Conservation (phyloP, 2,329 filamentous ascomycete genomes). For the Penicillium sp. region DNA sequence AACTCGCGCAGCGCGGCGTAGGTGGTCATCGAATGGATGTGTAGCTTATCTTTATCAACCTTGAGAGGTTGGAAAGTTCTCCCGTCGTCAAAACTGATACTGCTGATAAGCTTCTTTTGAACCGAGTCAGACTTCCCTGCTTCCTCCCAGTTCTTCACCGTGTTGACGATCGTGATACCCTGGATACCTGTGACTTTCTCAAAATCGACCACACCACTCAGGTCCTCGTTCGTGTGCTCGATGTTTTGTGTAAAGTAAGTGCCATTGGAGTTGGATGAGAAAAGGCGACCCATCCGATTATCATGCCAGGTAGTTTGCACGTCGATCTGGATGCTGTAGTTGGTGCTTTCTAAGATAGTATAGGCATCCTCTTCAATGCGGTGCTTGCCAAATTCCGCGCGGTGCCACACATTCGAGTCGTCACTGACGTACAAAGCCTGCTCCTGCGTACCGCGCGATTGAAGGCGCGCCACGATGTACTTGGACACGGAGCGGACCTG, state of each 20-base stretch:
- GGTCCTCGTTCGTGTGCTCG: slow-evolving; percentile 85
- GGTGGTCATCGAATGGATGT: slow-evolving; percentile 90
- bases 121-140: slow-evolving; percentile 55
- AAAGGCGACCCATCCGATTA: slow-evolving; percentile 78
- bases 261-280: slow-evolving; percentile 96
- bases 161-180: slow-evolving; percentile 86
- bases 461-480: slow-evolving; percentile 79
- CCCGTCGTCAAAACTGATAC: slow-evolving; percentile 95
- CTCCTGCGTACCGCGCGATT: slow-evolving; percentile 77
- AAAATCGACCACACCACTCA: slow-evolving; percentile 78
- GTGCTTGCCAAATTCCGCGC: slow-evolving; percentile 84
- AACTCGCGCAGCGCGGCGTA: slow-evolving; percentile 40
- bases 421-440: slow-evolving; percentile 87
- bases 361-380: slow-evolving; percentile 82
- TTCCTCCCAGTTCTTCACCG: slow-evolving; percentile 80
- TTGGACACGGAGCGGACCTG: slow-evolving; percentile 82
- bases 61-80: slow-evolving; percentile 76
- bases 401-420: slow-evolving; percentile 83
- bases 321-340: slow-evolving; percentile 96
- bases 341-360: slow-evolving; percentile 91
- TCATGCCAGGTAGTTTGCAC: slow-evolving; percentile 67
- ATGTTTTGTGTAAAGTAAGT: slow-evolving; percentile 93
- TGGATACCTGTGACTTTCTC: slow-evolving; percentile 91
- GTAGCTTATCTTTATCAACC: slow-evolving; percentile 64
- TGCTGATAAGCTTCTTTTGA: slow-evolving; percentile 68